These are phyloP conservation scores for Digitaria exilis DNA, from an alignment of 202 grass and related monocot genomes.

Conservation along the genomic window DNA sequence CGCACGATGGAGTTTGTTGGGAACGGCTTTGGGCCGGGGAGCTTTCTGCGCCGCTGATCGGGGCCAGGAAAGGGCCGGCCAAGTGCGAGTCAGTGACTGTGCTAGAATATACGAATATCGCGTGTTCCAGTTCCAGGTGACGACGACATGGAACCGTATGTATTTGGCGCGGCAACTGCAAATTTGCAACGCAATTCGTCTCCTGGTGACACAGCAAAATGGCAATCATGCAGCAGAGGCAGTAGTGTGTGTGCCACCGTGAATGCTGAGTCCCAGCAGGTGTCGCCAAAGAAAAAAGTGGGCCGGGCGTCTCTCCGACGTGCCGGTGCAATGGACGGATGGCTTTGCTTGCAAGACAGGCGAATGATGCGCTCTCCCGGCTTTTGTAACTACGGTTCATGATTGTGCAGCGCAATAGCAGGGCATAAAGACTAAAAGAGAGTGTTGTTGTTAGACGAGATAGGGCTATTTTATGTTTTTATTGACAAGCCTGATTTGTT, in stretches of 20 bases:
- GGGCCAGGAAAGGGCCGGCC: conserved; percentile 7
- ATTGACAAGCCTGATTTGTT: neutral
- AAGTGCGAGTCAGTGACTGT: neutral
- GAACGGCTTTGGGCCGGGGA: neutral
- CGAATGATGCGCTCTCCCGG: neutral
- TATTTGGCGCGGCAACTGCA: no score
- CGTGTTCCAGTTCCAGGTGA: no score
- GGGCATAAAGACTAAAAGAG: neutral
- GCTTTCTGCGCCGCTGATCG: conserved; percentile 17
- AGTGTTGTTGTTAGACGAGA: neutral
- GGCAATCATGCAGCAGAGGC: neutral
- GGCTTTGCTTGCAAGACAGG: conserved; percentile 35
- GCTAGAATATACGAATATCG: neutral
- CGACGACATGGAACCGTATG: no score
- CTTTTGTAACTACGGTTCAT: conserved; percentile 38
- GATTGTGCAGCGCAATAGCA: conserved; percentile 38
- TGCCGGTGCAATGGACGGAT: conserved; percentile 16
- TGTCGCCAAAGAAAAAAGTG: conserved; percentile 13
- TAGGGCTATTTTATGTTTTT: neutral
- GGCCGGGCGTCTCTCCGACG: neutral
- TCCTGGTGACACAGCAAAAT: neutral
- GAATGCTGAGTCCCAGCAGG: neutral
- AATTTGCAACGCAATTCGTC: neutral
- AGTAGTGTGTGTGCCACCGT: neutral
- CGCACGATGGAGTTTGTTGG: conserved; percentile 22